Percentiles rank a stretch among this genome's conserved stretches.
Conservation (phyloP, 179 eudicot genomes). For the Amaranthus tricolor region DNA sequence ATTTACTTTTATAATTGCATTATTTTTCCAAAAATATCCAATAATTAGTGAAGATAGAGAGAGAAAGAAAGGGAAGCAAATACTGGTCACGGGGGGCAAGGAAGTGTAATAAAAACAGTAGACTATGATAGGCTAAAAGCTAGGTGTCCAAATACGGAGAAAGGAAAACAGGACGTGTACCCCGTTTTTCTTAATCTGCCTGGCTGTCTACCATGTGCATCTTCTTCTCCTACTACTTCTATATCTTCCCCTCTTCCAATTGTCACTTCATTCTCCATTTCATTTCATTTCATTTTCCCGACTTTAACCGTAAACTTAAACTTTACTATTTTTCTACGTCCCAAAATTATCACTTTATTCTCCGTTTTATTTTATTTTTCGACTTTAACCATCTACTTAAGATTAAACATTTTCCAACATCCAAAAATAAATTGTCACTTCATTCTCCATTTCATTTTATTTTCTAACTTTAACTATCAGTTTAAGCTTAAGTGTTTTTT, state of each 20-base stretch:
- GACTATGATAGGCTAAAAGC: constrained; percentile 11
- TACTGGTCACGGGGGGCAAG: background rate
- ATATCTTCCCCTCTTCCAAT: constrained; percentile 20
- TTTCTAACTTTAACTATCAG: too few relatives aligned
- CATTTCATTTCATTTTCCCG: background rate
- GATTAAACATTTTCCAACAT: background rate
- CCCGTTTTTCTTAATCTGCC: constrained; percentile 34
- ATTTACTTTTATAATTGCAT: too few relatives aligned
- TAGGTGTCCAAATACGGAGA: constrained; percentile 29
- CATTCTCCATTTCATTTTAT: too few relatives aligned
- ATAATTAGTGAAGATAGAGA: background rate
- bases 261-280: constrained; percentile 12
- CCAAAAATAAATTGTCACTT: too few relatives aligned
- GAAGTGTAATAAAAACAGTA: background rate
- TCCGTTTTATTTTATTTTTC: background rate
- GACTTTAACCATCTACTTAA: background rate
- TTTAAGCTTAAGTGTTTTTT: too few relatives aligned
- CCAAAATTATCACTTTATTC: background rate
- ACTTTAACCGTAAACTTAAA: background rate
- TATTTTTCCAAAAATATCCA: too few relatives aligned
- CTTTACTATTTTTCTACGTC: background rate
- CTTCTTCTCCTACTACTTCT: background rate
- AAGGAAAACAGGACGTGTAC: constrained; percentile 27
- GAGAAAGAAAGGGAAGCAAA: background rate
- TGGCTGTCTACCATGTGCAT: constrained; percentile 32